Conservation (phyloP, 2,329 filamentous ascomycete genomes). For the Trichoderma breve region DNA sequence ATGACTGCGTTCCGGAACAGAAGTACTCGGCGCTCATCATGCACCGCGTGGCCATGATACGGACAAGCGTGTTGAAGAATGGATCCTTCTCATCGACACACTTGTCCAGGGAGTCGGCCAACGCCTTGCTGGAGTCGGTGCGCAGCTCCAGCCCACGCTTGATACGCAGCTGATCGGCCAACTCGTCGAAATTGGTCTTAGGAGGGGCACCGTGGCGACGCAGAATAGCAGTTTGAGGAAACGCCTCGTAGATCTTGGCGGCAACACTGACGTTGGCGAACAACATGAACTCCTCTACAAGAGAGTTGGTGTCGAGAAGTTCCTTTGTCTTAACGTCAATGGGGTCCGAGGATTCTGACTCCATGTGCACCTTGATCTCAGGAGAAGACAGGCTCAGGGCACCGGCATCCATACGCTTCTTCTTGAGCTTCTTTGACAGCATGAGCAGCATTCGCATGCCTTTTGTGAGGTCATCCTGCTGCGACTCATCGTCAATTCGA, state of each 20-base stretch:
- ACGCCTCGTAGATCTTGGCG: constrained; percentile 82
- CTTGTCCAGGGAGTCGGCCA: constrained; percentile 85
- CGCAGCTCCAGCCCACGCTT: constrained; percentile 79
- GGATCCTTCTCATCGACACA: constrained; percentile 79
- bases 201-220: constrained; percentile 90
- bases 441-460: constrained; percentile 84
- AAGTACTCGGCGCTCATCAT: constrained; percentile 99
- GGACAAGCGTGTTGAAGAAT: constrained; percentile 97
- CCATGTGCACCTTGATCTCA: constrained; percentile 92
- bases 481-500: constrained; percentile 83
- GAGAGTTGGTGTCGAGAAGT: constrained; percentile 89
- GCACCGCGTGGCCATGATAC: constrained; percentile 95
- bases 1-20: constrained; percentile 86
- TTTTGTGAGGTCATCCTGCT: constrained; percentile 83
- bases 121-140: constrained; percentile 84
- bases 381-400: constrained; percentile 95
- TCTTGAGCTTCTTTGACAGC: constrained; percentile 88
- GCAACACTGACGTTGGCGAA: constrained; percentile 96
- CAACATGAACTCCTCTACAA: constrained; percentile 99
- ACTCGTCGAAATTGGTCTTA: constrained; percentile 94
- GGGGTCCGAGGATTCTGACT: constrained; percentile 93
- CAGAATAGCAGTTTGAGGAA: constrained; percentile 92
- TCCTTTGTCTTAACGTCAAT: constrained; percentile 96
- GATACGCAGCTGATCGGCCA: constrained; percentile 84
- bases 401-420: constrained; percentile 94